These are phyloP conservation scores for Phytophthora citricola DNA, from an alignment of 352 stramenopile genomes.

Conservation along the genomic window DNA sequence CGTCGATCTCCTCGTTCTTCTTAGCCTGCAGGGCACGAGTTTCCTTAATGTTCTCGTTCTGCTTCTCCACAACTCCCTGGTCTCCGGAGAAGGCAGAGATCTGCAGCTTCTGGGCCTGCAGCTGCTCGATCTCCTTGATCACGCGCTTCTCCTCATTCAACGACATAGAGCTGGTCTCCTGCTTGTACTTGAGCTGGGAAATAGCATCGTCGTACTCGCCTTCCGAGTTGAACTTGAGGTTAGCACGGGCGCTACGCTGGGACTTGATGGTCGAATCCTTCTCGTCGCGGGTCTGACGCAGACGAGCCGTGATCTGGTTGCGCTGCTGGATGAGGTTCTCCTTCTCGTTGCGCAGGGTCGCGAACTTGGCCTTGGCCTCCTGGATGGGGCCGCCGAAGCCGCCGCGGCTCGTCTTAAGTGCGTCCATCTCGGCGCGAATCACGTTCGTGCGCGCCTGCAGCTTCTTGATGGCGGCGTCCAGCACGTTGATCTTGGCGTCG, in stretches of 20 bases:
- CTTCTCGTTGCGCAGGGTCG: slow-evolving; percentile 83
- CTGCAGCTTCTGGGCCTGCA: slow-evolving; percentile 91
- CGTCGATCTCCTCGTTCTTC: slow-evolving; percentile 96
- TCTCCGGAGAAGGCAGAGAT: slow-evolving; percentile 86
- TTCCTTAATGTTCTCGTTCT: slow-evolving; percentile 85
- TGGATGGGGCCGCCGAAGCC: slow-evolving; percentile 90
- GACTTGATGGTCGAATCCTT: slow-evolving; percentile 81
- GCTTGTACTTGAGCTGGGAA: slow-evolving; percentile 82
- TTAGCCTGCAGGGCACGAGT: slow-evolving; percentile 71
- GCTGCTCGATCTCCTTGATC: slow-evolving; percentile 96
- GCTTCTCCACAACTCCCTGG: slow-evolving; percentile 82
- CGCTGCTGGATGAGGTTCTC: slow-evolving; percentile 88
- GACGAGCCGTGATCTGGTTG: slow-evolving; percentile 83
- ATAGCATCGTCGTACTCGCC: slow-evolving; percentile 95
- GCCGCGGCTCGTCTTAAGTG: slow-evolving; percentile 79
- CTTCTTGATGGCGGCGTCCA: slow-evolving; percentile 93
- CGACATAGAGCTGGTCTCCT: slow-evolving; percentile 97
- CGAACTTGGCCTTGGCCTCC: slow-evolving; percentile 84
- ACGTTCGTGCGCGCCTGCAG: slow-evolving; percentile 87
- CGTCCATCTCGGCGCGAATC: slow-evolving; percentile 80
- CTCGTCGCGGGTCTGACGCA: slow-evolving; percentile 83
- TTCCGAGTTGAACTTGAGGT: slow-evolving; percentile 88
- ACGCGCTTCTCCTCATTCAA: slow-evolving; percentile 97
- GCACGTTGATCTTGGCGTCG: slow-evolving; percentile 82
- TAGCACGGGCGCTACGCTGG: slow-evolving; percentile 62